These are phyloP conservation scores for Ustilago trichophora DNA, from an alignment of 1,284 basidiomycete species.

Conservation along the genomic window DNA sequence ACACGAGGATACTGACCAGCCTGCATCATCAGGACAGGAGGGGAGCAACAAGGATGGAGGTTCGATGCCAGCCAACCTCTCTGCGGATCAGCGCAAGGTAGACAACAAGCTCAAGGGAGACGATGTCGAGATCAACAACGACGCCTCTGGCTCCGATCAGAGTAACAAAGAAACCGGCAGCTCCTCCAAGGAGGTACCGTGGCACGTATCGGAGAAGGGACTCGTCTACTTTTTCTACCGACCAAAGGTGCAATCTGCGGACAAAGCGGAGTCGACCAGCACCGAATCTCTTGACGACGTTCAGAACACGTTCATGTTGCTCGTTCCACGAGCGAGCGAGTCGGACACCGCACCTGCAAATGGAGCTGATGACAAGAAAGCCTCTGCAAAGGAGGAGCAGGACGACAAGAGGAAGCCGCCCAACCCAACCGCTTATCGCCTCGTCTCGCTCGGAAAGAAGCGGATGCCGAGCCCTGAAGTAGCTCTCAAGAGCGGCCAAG, in stretches of 20 bases:
- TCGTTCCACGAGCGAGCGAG: constrained; percentile 42
- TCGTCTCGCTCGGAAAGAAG: constrained; percentile 51
- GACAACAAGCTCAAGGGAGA: constrained; percentile 30
- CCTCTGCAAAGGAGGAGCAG: constrained; percentile 8
- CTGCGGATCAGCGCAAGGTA: constrained; percentile 8
- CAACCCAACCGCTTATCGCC: constrained; percentile 44
- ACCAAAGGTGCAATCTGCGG: constrained; percentile 44
- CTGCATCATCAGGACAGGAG: background rate
- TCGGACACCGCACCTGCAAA: constrained; percentile 33
- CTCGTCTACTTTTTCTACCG: constrained; percentile 54
- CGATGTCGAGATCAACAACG: constrained; percentile 24
- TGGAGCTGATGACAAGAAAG: background rate
- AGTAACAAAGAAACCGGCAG: background rate
- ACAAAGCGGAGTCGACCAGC: constrained; percentile 29
- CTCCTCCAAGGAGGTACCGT: constrained; percentile 13
- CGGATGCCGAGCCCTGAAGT: constrained; percentile 48
- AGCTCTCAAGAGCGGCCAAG: constrained; percentile 35
- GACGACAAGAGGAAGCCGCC: constrained; percentile 34
- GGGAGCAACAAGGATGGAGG: background rate
- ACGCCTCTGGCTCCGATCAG: background rate
- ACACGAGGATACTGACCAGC: background rate
- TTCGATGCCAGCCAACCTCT: constrained; percentile 7
- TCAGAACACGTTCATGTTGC: constrained; percentile 46
- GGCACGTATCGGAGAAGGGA: constrained; percentile 39
- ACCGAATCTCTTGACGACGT: constrained; percentile 44